Conservation (phyloP, 768 basidiomycete species). For the Crassisporium funariophilum region DNA sequence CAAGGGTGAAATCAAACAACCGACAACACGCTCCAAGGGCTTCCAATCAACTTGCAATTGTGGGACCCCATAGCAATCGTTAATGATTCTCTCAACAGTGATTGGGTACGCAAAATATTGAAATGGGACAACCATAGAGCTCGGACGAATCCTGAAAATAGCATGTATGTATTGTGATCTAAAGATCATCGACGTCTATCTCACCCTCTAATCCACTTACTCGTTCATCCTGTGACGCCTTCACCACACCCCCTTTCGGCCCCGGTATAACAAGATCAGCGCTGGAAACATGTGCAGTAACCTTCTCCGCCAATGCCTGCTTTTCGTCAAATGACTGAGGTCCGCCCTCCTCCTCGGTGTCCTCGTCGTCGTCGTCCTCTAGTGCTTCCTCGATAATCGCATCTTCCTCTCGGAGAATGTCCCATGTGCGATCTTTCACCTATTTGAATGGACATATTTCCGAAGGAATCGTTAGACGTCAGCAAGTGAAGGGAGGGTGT, state of each 20-base stretch:
- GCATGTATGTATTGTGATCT: too few species aligned
- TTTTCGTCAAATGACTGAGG: conserved; percentile 47
- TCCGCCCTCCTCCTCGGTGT: conserved; percentile 29
- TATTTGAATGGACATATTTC: conserved; percentile 25
- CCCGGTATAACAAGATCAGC: conserved; percentile 4
- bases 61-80: too few species aligned
- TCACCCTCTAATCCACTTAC: neutral
- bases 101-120: too few species aligned
- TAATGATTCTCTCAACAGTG: too few species aligned
- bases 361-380: conserved; percentile 42
- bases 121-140: too few species aligned
- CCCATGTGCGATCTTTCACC: conserved; percentile 64
- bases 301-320: conserved; percentile 38
- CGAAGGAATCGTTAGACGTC: too few species aligned
- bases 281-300: conserved; percentile 28
- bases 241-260: neutral
- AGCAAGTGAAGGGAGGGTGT: neutral
- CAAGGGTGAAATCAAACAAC: too few species aligned
- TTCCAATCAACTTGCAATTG: too few species aligned
- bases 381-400: conserved; percentile 14
- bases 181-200: neutral
- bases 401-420: conserved; percentile 59
- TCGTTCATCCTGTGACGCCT: neutral
- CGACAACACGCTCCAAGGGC: too few species aligned
- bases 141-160: too few species aligned